Base-by-base conservation (phyloP, 495 filamentous ascomycete species). In the Amniculicola lignicola region DNA sequence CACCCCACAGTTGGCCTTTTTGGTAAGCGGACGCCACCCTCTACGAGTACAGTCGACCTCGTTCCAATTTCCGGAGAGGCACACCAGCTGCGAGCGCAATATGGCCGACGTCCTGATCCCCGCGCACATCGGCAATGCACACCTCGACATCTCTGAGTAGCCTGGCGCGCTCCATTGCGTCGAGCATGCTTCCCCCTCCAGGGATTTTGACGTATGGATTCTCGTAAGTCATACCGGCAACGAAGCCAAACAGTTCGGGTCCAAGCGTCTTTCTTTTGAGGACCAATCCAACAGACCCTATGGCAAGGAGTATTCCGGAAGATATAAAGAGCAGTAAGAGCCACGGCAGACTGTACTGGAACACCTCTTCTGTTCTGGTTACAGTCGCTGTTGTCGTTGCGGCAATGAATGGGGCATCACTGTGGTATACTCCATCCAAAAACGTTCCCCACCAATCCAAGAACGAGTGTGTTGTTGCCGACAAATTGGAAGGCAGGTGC, bases 171-270 rank as follows among this genome's bases (percentile, higher is more conserved):
- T 66, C 55, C 41, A 63, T 61, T n/a, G 43, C 63, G 41, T 63
- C 58, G 12, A 62, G 38, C 16, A 40, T 50, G 18, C 27, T 57
- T 14, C 64, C 62, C 16, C 54, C 62, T 7, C 35, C 24, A 14
- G 51, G 51, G 3, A 59, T 22, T 18, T 41, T 46, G 11, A 61
- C 27, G 23, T 63, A 54, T 23, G 54, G 48, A 44, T 65, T 65
- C 10, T 65, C 48, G 35, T 65, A 65, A 10, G 65, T 67, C 55
- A 65, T 59, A 28, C 65, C 60, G 7, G 64, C 23, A 3, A 64
- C 61, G 33, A 55, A 62, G 18, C 61, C 57, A 29, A 67, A 51
- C 16, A 67, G 15, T 12, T 65, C 58, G 2, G 65, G 65, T 7
- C 53, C 62, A 16, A 59, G 42, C 3, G 45, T 57, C 19, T 31